A percentile compares a stretch with the other conserved stretches of the same genome.
Evolutionary conservation across 306 rosid genomes (phyloP).

Genomic region (Vigna mungo): DNA sequence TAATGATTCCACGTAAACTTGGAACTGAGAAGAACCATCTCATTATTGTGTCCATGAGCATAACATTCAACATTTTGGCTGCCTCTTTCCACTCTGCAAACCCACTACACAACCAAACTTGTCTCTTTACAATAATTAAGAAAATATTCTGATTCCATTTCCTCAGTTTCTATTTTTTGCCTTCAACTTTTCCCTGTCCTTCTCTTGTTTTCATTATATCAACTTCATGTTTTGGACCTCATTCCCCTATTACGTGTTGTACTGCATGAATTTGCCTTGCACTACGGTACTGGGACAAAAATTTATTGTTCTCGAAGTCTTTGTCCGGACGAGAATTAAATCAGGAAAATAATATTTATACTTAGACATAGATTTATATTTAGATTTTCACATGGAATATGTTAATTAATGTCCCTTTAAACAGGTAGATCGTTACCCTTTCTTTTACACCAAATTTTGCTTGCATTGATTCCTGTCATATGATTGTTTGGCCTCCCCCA

Average conservation of each 20-base stretch:
- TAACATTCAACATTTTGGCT: conserved; percentile 14
- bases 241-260: background rate
- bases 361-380: too few relatives aligned
- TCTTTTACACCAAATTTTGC: conserved; percentile 2
- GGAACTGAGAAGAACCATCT: conserved; percentile 27
- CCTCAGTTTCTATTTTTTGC: background rate
- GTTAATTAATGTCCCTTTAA: conserved; percentile 2
- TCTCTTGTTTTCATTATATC: background rate
- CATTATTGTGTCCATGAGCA: conserved; percentile 25
- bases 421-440: conserved; percentile 6
- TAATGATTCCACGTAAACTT: conserved; percentile 40
- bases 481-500: background rate
- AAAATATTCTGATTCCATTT: conserved; percentile 31
- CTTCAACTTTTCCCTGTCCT: background rate
- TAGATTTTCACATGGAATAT: background rate
- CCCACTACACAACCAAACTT: conserved; percentile 33
- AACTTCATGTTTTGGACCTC: conserved; percentile 29
- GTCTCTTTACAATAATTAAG: conserved; percentile 18
- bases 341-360: too few relatives aligned
- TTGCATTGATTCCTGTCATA: background rate
- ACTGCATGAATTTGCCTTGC: conserved; percentile 19
- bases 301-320: background rate
- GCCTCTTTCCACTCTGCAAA: conserved; percentile 32
- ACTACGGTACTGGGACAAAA: conserved; percentile 12
- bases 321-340: too few relatives aligned